Conservation (phyloP, 2,329 filamentous ascomycete species). For the Zelopaecilomyces penicillatus region DNA sequence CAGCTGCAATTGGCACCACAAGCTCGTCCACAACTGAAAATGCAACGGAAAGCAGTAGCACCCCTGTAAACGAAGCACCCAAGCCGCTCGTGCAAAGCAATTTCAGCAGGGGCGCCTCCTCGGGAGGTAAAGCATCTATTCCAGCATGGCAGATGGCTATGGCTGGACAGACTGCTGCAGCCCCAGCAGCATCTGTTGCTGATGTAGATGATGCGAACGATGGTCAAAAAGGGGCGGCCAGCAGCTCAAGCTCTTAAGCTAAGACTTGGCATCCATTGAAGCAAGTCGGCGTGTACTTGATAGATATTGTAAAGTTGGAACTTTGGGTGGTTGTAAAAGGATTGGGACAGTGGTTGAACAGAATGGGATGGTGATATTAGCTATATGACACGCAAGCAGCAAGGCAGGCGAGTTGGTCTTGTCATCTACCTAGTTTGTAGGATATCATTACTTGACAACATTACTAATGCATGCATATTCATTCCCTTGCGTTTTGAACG, state of each 20-base stretch:
- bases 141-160: conserved; percentile 74
- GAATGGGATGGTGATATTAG: too few relatives aligned
- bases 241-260: conserved; percentile 2
- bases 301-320: too few relatives aligned
- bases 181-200: not conserved
- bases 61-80: conserved; percentile 21
- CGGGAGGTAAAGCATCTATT: conserved; percentile 56
- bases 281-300: too few relatives aligned
- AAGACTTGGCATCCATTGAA: too few relatives aligned
- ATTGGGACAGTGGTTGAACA: too few relatives aligned
- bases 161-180: conserved; percentile 39
- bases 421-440: too few relatives aligned
- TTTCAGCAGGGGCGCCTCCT: conserved; percentile 20
- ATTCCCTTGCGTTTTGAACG: too few relatives aligned
- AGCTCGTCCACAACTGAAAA: conserved; percentile 11
- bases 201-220: conserved; percentile 2
- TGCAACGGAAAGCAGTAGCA: conserved; percentile 16
- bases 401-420: too few relatives aligned
- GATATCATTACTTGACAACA: too few relatives aligned
- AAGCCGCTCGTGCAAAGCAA: conserved; percentile 22
- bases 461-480: too few relatives aligned
- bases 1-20: conserved; percentile 4
- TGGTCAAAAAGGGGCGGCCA: conserved; percentile 1
- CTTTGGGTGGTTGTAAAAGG: too few relatives aligned
- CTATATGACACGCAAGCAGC: too few relatives aligned